Evolutionary conservation across 2,329 filamentous ascomycete genomes (phyloP), one percentile per base, ranked within the genome.

Genomic region (Stachybotrys echinatus): DNA sequence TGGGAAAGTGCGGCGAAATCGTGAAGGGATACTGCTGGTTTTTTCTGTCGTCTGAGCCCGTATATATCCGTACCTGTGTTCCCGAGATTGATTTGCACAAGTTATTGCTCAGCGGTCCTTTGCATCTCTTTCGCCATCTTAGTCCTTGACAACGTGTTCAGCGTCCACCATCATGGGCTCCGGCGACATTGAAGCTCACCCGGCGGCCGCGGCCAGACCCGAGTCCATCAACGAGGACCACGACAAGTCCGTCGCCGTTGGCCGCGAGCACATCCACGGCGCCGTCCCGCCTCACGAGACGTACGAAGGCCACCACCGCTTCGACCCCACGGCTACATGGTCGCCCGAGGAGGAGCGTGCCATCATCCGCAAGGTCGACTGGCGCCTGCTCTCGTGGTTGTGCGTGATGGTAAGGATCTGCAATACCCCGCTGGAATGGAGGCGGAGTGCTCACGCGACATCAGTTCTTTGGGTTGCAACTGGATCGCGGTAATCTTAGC

Each of bases 401-500:
- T 75, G 72, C 52, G 52, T 74, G 20, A 75, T 75, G 73, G 62
- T 64, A 51, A 42, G n/a, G 60, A 47, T 42, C 18, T 31, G 27
- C 27, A 31, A 31, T 12, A 31, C 12, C 27, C 27, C 27, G 27
- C 27, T 31, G 6, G 7, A 31, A 31, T 12, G 27, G 12, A 31
- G 27, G 12, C 7, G 27, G 27, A 31, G 12, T 31, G 27, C 27
- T 31, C 27, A 31, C 12, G 27, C 27, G 27, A 31, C 27, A 38
- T 6, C 40, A 64, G 67, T 85, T 86, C 65, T 84, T 85, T 50
- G 80, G 79, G 0, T 69, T 86, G 5, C 81, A 86, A 59, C 67
- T 86, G 7, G 83, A 85, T 60, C 72, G 84, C 45, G 81, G 81
- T 47, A 87, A 87, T 58, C 67, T 87, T 59, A 73, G 72, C 49